Base-by-base conservation (phyloP, 2,329 filamentous ascomycete species). In the Epichloe elymi region DNA sequence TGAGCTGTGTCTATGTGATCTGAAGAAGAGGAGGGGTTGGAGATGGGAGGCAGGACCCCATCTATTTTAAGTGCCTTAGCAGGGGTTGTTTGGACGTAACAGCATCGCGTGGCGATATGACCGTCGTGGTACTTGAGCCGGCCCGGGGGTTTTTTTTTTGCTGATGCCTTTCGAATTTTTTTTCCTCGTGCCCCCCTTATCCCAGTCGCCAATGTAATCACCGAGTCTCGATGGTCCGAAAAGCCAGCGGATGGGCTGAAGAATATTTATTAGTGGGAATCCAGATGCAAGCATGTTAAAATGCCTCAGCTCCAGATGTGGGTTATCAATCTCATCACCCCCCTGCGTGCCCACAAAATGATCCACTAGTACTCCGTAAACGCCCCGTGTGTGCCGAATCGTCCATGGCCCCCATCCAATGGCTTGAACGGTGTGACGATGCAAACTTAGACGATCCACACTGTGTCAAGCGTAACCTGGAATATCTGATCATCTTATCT, bases 401-500 rank as follows among this genome's bases (percentile, higher is more conserved):
- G 39, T 17, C 11, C 40, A 26, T 23, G 40, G 40, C 17, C 17
- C 40, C 40, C n/a, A 20, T 6, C 19, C 17, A 42, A 20, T 5
- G 19, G 8, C 19, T 42, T 42, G 40, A 42, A 0, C 3, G 11
- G 11, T 15, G 10, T 17, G 40, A 42, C 19, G 3, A 41, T 17
- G 3, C n/a, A 20, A 12, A 12, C 19, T 12, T 35, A 15, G 33
- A 46, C 19, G 19, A 14, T 26, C 40, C 40, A 42, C 40, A 42
- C 10, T 42, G 40, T 42, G 40, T 14, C 12, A 42, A 3, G 8
- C 8, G 14, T 42, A 17, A 23, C 17, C 2, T 20, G 45, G 20
- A 36, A 38, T 15, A 20, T 46, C 26, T 38, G 45, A 46, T 46
- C 35, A 46, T 37, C 43, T 46, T 46, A 46, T 46, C 43, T 46